Base-by-base conservation (phyloP, 176 grass and related monocot genomes). In the Oryza coarctata region DNA sequence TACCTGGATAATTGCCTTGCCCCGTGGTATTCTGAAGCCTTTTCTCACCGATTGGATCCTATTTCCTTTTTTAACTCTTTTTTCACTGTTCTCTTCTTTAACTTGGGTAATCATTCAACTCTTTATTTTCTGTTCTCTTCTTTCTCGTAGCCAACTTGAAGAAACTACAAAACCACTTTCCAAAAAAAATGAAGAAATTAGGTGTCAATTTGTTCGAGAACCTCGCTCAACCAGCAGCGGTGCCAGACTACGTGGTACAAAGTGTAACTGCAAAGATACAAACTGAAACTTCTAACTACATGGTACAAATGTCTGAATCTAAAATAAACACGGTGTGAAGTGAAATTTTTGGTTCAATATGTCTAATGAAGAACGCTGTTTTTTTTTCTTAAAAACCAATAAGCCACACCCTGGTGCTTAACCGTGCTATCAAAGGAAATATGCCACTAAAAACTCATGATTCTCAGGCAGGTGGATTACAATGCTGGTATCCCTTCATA, bases 401-500 rank as follows among this genome's bases (percentile, higher is more conserved):
- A 23, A 22, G 22, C 55, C 22, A 10, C n/a, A 25, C 55, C n/a
- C 31, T 36, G 11, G 17, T 12, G 22, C 36, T 70, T 44, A 44
- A 44, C 14, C 39, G 6, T 44, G n/a, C n/a, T 7, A 7, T 0
- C 23, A 2, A 1, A 14, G 3, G 45, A 15, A 58, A 6, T 1
- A 68, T 14, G 23, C 12, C 23, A 44, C 39, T 23, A 39, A 20
- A 1, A 12, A 71, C 8, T 61, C 27, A 71, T 38, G 70, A 63
- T 67, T 3, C 8, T 25, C 15, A 32, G 20, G 14, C 28, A 71
- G 29, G 73, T 22, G 23, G 58, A 43, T 10, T 68, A 60, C n/a
- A 86, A 67, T 80, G 32, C 23, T 38, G 66, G 67, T 78, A 73
- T 60, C 58, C 45, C 47, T 82, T 62, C 65, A 85, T 89, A 89